Percentiles rank a stretch among this genome's conserved stretches.
phyloP scores from a whole-genome alignment of 495 filamentous ascomycete species.

The Penicillium maclennaniae region DNA sequence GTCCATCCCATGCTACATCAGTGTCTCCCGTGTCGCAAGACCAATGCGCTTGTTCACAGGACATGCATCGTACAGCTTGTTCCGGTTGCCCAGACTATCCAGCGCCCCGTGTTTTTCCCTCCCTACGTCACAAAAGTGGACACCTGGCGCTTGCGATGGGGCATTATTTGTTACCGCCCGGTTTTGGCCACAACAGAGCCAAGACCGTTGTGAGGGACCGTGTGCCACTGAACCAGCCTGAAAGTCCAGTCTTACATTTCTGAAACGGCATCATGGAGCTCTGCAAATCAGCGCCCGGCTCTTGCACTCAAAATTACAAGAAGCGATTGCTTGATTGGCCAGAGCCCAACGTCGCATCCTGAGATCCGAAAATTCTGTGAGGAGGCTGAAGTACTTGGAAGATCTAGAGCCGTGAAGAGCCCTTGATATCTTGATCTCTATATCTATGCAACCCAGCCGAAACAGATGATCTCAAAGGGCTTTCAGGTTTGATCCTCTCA shows the following conservation, averaged over 20 bases:
- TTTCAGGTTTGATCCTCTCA: no score
- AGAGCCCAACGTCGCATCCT: not conserved
- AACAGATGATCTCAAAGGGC: no score
- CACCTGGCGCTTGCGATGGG: constrained; percentile 9
- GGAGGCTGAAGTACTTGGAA: constrained; percentile 1
- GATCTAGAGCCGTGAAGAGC: not conserved
- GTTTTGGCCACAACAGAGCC: constrained; percentile 3
- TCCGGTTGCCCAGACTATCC: not conserved
- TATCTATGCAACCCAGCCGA: not conserved
- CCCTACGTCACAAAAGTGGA: constrained; percentile 13
- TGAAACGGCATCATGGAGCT: not conserved
- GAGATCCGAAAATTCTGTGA: not conserved
- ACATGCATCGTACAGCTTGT: no score
- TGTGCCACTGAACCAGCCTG: constrained; percentile 1
- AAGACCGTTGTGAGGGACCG: constrained; percentile 1
- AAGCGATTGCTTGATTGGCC: not conserved
- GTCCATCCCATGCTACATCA: no score
- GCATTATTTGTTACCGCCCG: constrained; percentile 1
- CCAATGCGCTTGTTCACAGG: no score
- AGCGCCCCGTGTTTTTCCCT: not conserved
- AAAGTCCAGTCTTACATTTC: not conserved
- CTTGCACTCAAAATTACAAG: not conserved
- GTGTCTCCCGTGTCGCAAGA: no score
- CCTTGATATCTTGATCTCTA: not conserved
- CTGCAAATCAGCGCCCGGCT: constrained; percentile 8